These are phyloP conservation scores for Aspergillus aculeatus DNA, from an alignment of 2,329 filamentous ascomycete species.

Conservation along the genomic window DNA sequence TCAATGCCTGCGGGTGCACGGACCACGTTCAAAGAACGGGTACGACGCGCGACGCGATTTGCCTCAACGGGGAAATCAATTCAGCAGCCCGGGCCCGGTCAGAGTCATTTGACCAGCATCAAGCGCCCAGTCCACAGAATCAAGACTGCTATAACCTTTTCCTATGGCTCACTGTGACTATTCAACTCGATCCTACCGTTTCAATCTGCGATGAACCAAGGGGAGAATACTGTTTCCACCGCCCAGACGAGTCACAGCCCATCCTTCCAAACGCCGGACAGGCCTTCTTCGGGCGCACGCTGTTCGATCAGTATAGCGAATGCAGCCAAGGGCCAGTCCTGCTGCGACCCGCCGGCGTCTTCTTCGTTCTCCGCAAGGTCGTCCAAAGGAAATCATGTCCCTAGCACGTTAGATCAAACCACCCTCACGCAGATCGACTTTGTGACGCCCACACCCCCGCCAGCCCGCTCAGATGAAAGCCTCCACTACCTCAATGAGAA, in stretches of 20 bases:
- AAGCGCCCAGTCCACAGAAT: neutral
- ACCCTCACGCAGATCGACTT: slow-evolving; percentile 46
- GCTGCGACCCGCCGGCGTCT: slow-evolving; percentile 14
- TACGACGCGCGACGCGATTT: slow-evolving; percentile 12
- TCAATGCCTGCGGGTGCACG: slow-evolving; percentile 3
- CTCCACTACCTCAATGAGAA: slow-evolving; percentile 32
- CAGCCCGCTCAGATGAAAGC: slow-evolving; percentile 20
- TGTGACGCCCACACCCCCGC: slow-evolving; percentile 27
- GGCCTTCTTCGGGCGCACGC: slow-evolving; percentile 7
- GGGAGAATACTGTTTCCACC: slow-evolving; percentile 12
- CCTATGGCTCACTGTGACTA: slow-evolving; percentile 14
- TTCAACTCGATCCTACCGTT: neutral
- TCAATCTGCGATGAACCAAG: slow-evolving; percentile 31
- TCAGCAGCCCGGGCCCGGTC: neutral
- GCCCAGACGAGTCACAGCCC: slow-evolving; percentile 19
- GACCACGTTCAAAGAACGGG: slow-evolving; percentile 4
- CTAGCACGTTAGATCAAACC: slow-evolving; percentile 31
- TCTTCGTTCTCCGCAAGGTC: slow-evolving; percentile 20
- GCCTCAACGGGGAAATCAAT: slow-evolving; percentile 6
- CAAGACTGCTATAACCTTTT: slow-evolving; percentile 2
- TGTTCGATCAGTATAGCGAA: slow-evolving; percentile 15
- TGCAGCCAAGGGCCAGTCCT: slow-evolving; percentile 18
- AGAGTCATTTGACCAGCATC: neutral
- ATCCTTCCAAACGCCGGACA: slow-evolving; percentile 24
- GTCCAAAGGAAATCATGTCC: slow-evolving; percentile 19